Conservation (phyloP, 2,329 filamentous ascomycete genomes). For the Aspergillus sp. region DNA sequence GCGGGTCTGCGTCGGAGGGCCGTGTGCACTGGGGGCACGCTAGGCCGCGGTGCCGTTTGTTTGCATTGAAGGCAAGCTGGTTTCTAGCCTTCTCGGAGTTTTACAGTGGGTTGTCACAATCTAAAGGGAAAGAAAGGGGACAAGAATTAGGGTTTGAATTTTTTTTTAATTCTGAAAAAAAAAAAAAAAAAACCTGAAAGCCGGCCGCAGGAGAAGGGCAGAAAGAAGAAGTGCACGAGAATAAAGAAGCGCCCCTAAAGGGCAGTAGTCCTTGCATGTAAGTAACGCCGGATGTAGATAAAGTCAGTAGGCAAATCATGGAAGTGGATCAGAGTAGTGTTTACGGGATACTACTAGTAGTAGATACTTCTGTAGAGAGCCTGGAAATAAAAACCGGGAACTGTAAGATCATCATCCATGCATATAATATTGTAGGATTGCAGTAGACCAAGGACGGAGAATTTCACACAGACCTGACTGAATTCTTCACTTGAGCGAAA, state of each 20-base stretch:
- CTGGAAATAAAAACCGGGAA: neutral
- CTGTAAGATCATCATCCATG: no score
- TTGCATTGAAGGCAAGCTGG: slow-evolving; percentile 30
- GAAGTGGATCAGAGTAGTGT: slow-evolving; percentile 15
- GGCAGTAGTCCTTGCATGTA: slow-evolving; percentile 19
- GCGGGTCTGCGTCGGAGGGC: neutral
- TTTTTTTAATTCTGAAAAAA: neutral
- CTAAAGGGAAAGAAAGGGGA: slow-evolving; percentile 7
- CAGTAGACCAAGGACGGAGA: neutral
- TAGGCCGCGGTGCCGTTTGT: slow-evolving; percentile 14
- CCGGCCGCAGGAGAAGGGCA: neutral
- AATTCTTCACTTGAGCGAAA: neutral
- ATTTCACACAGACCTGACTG: neutral
- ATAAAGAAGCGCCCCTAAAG: slow-evolving; percentile 3
- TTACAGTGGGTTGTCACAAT: slow-evolving; percentile 17
- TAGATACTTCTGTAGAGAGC: neutral
- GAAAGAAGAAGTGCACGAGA: neutral
- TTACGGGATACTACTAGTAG: neutral
- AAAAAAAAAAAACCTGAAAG: neutral
- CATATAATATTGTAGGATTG: no score
- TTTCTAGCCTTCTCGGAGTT: slow-evolving; percentile 25
- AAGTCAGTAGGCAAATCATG: neutral
- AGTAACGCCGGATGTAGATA: slow-evolving; percentile 13
- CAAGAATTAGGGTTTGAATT: slow-evolving; percentile 2
- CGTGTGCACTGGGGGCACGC: slow-evolving; percentile 14